Evolutionary conservation across 106 monocot genomes (phyloP), one percentile per base, ranked within the genome.

Genomic region (Allium sativum): DNA sequence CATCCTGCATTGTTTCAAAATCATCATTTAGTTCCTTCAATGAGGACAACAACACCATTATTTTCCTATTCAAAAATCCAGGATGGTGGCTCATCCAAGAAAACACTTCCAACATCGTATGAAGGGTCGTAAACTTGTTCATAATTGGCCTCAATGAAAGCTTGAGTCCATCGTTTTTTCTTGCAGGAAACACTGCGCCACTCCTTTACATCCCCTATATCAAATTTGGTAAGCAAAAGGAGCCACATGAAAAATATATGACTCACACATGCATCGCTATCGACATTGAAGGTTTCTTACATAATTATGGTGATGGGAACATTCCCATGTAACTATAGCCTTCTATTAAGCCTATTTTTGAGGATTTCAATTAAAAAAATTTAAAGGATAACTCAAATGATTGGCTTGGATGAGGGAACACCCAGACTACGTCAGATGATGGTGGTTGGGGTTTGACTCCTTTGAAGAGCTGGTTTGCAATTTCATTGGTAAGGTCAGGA

Each of bases 141-240:
- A 94, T 94, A 76, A 85, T 94, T 19, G 69, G 76, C 40, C 94
- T 80, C 19, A 94, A 59, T 14, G 71, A 83, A 17, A 93, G 74
- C 53, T 65, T 57, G 17, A 58, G 21, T 18, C 59, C 57, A 44
- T 83, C 74, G 56, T 43, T 57, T 62, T 65, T 62, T 62, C 72
- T n/a, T n/a, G n/a, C 74, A 3, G 82, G 86, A 85, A 89, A 94
- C 40, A 86, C 78, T 62, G 89, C 94, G 16, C 61, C 13, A 94
- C 94, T 15, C 94, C 94, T 51, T 94, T 94, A 51, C 73, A 89
- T 45, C 94, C 94, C 51, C 86, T 89, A 70, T 76, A 90, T 10
- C 86, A 59, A 12, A 90, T 94, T 53, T 94, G 94, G 60, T 86
- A 94, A 0, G 93, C 89, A 21, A 81, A 89, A 62, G 93, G 89